phyloP scores from a whole-genome alignment of 208 protist species.

The Trypanosoma caninum region DNA sequence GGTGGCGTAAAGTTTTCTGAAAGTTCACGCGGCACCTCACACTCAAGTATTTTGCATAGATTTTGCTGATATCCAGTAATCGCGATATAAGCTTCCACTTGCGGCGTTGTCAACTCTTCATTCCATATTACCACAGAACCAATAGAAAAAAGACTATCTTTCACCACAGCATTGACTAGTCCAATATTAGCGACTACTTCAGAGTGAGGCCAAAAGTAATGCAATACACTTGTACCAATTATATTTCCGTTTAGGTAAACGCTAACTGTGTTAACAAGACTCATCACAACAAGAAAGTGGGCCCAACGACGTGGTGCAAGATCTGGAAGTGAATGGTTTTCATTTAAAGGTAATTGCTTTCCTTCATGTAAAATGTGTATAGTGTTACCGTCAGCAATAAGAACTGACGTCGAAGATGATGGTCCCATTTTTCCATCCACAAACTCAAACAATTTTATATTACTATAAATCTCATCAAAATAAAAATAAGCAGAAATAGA shows the following conservation, averaged over 20 bases:
- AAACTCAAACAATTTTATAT: slow-evolving; percentile 67
- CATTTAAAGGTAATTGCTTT: slow-evolving; percentile 55
- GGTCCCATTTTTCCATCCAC: slow-evolving; percentile 27
- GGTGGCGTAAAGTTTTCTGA: slow-evolving; percentile 9
- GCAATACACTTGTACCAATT: slow-evolving; percentile 44
- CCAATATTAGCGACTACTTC: slow-evolving; percentile 63
- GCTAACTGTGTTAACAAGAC: slow-evolving; percentile 39
- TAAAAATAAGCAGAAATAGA: slow-evolving; percentile 61
- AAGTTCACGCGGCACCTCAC: slow-evolving; percentile 49
- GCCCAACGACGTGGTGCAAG: slow-evolving; percentile 56
- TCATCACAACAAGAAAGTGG: slow-evolving; percentile 62
- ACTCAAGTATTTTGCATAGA: slow-evolving; percentile 44
- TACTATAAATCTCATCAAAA: slow-evolving; percentile 64
- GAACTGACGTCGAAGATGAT: slow-evolving; percentile 15
- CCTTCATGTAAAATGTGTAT: slow-evolving; percentile 50
- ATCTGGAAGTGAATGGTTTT: slow-evolving; percentile 59
- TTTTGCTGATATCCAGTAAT: slow-evolving; percentile 18
- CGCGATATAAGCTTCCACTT: slow-evolving; percentile 70
- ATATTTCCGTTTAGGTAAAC: slow-evolving; percentile 72
- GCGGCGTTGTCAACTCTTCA: slow-evolving; percentile 49
- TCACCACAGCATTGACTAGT: slow-evolving; percentile 35
- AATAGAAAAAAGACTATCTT: slow-evolving; percentile 56
- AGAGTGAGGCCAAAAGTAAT: slow-evolving; percentile 41
- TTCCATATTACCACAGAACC: slow-evolving; percentile 68
- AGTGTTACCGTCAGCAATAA: slow-evolving; percentile 47